These are phyloP conservation scores for Diplodia seriata DNA, from an alignment of 2,329 filamentous ascomycete genomes.

Conservation along the genomic window DNA sequence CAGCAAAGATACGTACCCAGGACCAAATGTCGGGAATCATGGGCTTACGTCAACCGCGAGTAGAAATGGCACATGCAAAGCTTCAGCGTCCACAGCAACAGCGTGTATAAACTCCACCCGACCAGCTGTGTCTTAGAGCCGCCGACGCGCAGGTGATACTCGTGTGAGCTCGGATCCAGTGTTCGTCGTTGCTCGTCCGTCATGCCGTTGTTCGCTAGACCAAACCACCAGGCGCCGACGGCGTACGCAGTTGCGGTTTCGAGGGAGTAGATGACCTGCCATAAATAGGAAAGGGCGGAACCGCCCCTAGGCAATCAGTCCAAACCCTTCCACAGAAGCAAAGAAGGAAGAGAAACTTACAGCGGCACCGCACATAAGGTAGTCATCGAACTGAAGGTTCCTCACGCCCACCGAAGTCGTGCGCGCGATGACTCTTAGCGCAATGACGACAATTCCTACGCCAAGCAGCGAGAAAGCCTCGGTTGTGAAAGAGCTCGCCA, in stretches of 20 bases:
- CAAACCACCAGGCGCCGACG: slow-evolving; percentile 57
- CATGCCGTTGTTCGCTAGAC: slow-evolving; percentile 65
- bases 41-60: slow-evolving; percentile 57
- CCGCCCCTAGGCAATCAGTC: background rate
- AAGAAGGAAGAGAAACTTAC: slow-evolving; percentile 23
- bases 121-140: slow-evolving; percentile 61
- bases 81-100: slow-evolving; percentile 61
- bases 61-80: slow-evolving; percentile 64
- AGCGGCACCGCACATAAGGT: slow-evolving; percentile 37
- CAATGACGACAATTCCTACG: slow-evolving; percentile 35
- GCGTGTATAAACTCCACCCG: slow-evolving; percentile 61
- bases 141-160: slow-evolving; percentile 57
- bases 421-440: slow-evolving; percentile 36
- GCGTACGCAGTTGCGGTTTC: slow-evolving; percentile 60
- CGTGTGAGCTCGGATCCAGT: slow-evolving; percentile 53
- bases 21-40: background rate
- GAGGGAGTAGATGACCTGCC: slow-evolving; percentile 58
- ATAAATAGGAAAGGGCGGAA: background rate
- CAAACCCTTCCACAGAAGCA: background rate
- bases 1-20: background rate
- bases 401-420: slow-evolving; percentile 35
- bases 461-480: slow-evolving; percentile 36
- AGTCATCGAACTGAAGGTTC: slow-evolving; percentile 36
- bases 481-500: slow-evolving; percentile 35
- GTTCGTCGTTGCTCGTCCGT: slow-evolving; percentile 57